These are phyloP conservation scores for Babesia ovata DNA, from an alignment of 169 alveolate species.

Conservation along the genomic window DNA sequence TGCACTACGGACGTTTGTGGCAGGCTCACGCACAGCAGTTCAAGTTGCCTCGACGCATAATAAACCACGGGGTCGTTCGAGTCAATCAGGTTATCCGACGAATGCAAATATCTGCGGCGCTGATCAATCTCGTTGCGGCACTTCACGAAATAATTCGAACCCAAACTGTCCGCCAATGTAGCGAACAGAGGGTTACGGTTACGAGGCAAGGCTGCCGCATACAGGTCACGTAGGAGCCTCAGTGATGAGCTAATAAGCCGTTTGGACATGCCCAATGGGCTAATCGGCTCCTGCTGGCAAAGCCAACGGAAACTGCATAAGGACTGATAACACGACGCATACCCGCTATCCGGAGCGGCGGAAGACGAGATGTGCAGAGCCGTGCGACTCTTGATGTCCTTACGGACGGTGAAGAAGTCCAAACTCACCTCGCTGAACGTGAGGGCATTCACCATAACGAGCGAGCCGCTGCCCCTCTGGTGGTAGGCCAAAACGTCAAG, in stretches of 20 bases:
- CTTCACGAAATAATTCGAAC: conserved; percentile 16
- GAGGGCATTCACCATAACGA: conserved; percentile 31
- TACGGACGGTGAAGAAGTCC: conserved; percentile 13
- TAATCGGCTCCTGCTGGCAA: neutral
- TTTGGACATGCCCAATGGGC: conserved; percentile 1
- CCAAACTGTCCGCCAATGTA: conserved; percentile 36
- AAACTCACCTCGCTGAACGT: conserved; percentile 7
- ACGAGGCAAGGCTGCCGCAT: conserved; percentile 25
- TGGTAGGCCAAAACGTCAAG: conserved; percentile 24
- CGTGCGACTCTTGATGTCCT: neutral
- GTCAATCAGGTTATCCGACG: neutral
- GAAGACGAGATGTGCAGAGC: conserved; percentile 16
- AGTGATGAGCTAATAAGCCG: neutral
- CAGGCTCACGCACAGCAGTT: neutral
- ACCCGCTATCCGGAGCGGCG: neutral
- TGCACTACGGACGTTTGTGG: conserved; percentile 22
- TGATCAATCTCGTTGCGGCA: conserved; percentile 15
- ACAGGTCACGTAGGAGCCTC: conserved; percentile 19
- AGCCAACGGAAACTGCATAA: conserved; percentile 20
- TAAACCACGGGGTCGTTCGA: conserved; percentile 33
- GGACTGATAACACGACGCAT: conserved; percentile 4
- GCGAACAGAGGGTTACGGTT: conserved; percentile 34
- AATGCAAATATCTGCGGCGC: neutral
- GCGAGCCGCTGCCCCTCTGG: conserved; percentile 11
- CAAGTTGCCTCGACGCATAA: conserved; percentile 23